Conservation (phyloP, 148 eudicot genomes). For the Rhododendron ferrugineum region DNA sequence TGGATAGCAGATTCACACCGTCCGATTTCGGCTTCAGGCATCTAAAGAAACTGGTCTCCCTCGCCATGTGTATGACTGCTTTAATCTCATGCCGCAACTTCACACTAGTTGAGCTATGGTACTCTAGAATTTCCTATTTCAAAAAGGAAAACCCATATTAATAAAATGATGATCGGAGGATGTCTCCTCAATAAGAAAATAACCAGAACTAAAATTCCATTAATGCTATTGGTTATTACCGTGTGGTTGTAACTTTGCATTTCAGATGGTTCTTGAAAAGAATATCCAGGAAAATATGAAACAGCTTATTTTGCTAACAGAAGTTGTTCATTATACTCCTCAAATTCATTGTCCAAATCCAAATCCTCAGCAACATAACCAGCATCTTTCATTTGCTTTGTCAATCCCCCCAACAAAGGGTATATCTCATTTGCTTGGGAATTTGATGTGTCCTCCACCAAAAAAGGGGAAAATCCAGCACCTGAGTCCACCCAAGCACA, state of each 20-base stretch:
- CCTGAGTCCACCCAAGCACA: conserved; percentile 77
- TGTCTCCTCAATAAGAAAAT: neutral
- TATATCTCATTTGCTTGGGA: conserved; percentile 48
- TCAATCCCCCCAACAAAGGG: conserved; percentile 43
- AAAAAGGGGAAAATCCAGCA: conserved; percentile 48
- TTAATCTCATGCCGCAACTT: no score
- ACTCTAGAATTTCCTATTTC: no score
- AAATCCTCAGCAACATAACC: conserved; percentile 32
- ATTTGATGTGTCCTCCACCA: conserved; percentile 51
- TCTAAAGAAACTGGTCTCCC: no score
- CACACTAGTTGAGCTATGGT: no score
- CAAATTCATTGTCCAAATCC: conserved; percentile 28
- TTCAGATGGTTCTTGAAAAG: neutral
- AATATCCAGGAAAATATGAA: neutral
- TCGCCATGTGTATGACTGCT: no score
- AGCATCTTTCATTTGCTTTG: conserved; percentile 59
- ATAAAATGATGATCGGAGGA: neutral
- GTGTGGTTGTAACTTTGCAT: neutral
- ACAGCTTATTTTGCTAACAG: neutral
- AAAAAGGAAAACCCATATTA: neutral
- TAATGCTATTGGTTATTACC: neutral
- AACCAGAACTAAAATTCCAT: neutral
- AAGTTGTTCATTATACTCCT: conserved; percentile 10
- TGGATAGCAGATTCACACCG: no score
- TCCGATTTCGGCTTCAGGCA: no score